Evolutionary conservation across 1,284 basidiomycete species (phyloP).

Genomic region (Puccinia polysora): DNA sequence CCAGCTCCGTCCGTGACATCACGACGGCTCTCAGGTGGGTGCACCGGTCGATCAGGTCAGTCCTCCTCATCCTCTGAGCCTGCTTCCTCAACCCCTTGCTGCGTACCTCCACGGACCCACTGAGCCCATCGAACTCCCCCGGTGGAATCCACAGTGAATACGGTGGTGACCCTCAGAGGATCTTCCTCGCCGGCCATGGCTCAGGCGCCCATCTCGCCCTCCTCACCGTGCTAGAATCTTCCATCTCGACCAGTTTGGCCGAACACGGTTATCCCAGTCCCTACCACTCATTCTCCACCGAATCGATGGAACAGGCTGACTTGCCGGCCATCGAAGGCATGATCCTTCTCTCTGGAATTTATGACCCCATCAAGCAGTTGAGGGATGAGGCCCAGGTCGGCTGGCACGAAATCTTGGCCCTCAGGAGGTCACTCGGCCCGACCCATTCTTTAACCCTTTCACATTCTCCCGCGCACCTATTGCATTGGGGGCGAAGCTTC

Average conservation of each 20-base stretch:
- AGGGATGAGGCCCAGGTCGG: conserved; percentile 42
- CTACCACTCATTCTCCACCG: not conserved
- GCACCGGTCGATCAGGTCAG: conserved; percentile 47
- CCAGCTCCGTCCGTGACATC: conserved; percentile 52
- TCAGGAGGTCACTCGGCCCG: conserved; percentile 16
- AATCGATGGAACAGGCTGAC: not conserved
- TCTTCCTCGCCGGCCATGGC: conserved; percentile 53
- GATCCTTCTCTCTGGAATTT: conserved; percentile 46
- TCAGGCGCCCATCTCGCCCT: conserved; percentile 51
- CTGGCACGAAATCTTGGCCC: conserved; percentile 2
- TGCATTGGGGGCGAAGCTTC: conserved; percentile 50
- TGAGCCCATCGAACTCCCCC: not conserved
- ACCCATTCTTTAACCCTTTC: conserved; percentile 34
- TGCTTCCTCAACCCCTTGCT: no score
- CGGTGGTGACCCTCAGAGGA: conserved; percentile 51
- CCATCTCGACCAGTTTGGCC: conserved; percentile 48
- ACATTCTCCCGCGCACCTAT: conserved; percentile 52
- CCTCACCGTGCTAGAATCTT: conserved; percentile 53
- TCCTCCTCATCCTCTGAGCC: no score
- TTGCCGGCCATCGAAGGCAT: conserved; percentile 46
- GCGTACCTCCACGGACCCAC: no score
- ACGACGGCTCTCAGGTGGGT: conserved; percentile 53
- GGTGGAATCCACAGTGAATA: conserved; percentile 45
- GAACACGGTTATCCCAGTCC: not conserved
- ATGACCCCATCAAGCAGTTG: conserved; percentile 47